Percentiles rank a stretch among this genome's conserved stretches.
Conservation (phyloP, 441 rosid genomes). For the Erysimum cheiri region DNA sequence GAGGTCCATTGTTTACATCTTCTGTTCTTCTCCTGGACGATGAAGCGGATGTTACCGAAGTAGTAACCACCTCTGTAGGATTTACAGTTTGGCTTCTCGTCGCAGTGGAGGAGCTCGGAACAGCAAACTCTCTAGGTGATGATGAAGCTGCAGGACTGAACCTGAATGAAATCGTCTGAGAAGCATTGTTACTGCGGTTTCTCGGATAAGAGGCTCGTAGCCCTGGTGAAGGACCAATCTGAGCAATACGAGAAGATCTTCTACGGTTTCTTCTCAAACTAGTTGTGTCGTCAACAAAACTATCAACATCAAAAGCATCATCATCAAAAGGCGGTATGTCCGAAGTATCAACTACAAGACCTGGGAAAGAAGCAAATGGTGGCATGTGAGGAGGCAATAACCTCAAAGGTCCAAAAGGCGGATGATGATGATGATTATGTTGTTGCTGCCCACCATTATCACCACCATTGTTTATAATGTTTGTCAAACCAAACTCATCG, state of each 20-base stretch:
- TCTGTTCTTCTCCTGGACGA: slow-evolving; percentile 54
- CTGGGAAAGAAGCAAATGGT: slow-evolving; percentile 50
- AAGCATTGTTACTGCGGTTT: slow-evolving; percentile 38
- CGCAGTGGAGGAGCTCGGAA: slow-evolving; percentile 22
- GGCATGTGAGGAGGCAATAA: slow-evolving; percentile 49
- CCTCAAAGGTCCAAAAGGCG: slow-evolving; percentile 47
- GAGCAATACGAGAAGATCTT: slow-evolving; percentile 42
- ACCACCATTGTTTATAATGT: slow-evolving; percentile 38
- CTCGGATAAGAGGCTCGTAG: slow-evolving; percentile 39
- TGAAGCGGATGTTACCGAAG: slow-evolving; percentile 40
- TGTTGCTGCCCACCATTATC: slow-evolving; percentile 19
- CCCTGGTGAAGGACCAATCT: slow-evolving; percentile 46
- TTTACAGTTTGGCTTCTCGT: slow-evolving; percentile 46
- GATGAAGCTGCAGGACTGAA: slow-evolving; percentile 26
- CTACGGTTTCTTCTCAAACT: slow-evolving; percentile 45
- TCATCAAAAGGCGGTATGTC: slow-evolving; percentile 30
- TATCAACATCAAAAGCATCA: slow-evolving; percentile 51
- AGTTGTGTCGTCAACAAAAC: slow-evolving; percentile 45
- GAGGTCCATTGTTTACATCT: slow-evolving; percentile 48
- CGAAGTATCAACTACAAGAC: slow-evolving; percentile 55
- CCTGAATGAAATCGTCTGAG: slow-evolving; percentile 40
- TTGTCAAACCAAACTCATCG: slow-evolving; percentile 37
- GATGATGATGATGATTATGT: slow-evolving; percentile 23
- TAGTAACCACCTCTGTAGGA: slow-evolving; percentile 39
- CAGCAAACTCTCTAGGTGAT: slow-evolving; percentile 35